Percentiles rank a stretch among this genome's conserved stretches.
phyloP scores from a whole-genome alignment of 768 basidiomycete species.

The Postia placenta region DNA sequence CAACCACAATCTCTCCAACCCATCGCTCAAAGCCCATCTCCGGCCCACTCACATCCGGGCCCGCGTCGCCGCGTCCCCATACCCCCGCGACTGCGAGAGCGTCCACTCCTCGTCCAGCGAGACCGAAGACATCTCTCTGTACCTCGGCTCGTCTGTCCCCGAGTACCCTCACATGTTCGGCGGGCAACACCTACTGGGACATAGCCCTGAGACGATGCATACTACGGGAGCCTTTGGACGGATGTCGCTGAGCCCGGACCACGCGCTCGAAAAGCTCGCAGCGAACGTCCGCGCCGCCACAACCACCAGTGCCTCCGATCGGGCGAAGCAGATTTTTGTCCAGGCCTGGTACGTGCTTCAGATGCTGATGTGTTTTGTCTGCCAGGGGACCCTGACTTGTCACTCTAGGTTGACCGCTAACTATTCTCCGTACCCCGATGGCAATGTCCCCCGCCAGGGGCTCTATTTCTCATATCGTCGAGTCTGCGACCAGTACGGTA shows the following conservation, averaged over 20 bases:
- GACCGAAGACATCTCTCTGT: constrained; percentile 84
- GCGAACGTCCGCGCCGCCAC: constrained; percentile 84
- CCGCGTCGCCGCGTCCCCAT: constrained; percentile 76
- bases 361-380: constrained; percentile 5
- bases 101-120: constrained; percentile 86
- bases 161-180: constrained; percentile 65
- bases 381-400: constrained; percentile 3
- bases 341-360: constrained; percentile 71
- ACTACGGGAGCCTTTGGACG: constrained; percentile 70
- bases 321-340: constrained; percentile 90
- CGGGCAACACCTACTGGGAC: constrained; percentile 29
- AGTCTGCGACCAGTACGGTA: constrained; percentile 88
- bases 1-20: constrained; percentile 70
- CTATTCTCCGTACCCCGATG: constrained; percentile 87
- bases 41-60: constrained; percentile 75
- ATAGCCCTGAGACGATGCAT: constrained; percentile 44
- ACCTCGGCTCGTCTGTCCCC: constrained; percentile 44
- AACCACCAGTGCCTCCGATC: constrained; percentile 85
- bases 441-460: constrained; percentile 90
- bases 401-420: constrained; percentile 72
- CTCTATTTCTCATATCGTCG: constrained; percentile 90
- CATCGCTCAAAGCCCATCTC: constrained; percentile 71
- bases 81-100: constrained; percentile 80
- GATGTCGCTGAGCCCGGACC: constrained; percentile 72
- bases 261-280: constrained; percentile 79